phyloP scores from a whole-genome alignment of 768 basidiomycete species.

The Hirschioporus abietinus region DNA sequence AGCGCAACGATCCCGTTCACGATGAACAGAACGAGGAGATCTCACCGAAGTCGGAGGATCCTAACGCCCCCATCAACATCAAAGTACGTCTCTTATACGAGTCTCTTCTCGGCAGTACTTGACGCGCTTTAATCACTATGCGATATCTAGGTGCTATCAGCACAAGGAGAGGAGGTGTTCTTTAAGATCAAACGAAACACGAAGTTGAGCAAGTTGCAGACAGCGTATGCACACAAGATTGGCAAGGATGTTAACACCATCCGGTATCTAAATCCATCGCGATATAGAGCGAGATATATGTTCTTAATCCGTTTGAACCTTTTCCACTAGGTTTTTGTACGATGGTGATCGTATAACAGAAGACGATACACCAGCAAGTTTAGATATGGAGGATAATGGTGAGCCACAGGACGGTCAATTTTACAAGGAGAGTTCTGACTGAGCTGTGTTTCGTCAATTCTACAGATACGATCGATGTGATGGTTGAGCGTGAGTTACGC shows the following conservation, averaged over 20 bases:
- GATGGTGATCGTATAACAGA: conserved; percentile 84
- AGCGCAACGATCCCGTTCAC: conserved; percentile 26
- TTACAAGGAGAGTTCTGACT: conserved; percentile 3
- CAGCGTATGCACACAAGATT: conserved; percentile 88
- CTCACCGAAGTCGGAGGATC: conserved; percentile 47
- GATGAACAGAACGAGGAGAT: conserved; percentile 29
- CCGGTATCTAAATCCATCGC: conserved; percentile 50
- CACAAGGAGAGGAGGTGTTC: conserved; percentile 82
- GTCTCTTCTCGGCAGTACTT: conserved; percentile 5
- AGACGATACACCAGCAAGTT: conserved; percentile 76
- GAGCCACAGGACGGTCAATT: conserved; percentile 18
- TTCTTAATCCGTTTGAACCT: neutral
- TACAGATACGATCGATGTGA: conserved; percentile 89
- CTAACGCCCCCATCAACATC: conserved; percentile 68
- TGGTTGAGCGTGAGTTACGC: conserved; percentile 80
- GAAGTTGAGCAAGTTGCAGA: conserved; percentile 87
- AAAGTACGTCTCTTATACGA: conserved; percentile 45
- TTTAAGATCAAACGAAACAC: conserved; percentile 97
- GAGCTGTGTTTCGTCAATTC: conserved; percentile 10
- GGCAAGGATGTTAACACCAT: conserved; percentile 86
- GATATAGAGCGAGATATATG: neutral
- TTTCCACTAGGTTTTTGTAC: conserved; percentile 72
- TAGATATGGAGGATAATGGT: conserved; percentile 93
- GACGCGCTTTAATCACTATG: conserved; percentile 7
- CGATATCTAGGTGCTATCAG: conserved; percentile 57